phyloP scores from a whole-genome alignment of 371 early-diverging fungal genomes.

The Blakeslea trispora region DNA sequence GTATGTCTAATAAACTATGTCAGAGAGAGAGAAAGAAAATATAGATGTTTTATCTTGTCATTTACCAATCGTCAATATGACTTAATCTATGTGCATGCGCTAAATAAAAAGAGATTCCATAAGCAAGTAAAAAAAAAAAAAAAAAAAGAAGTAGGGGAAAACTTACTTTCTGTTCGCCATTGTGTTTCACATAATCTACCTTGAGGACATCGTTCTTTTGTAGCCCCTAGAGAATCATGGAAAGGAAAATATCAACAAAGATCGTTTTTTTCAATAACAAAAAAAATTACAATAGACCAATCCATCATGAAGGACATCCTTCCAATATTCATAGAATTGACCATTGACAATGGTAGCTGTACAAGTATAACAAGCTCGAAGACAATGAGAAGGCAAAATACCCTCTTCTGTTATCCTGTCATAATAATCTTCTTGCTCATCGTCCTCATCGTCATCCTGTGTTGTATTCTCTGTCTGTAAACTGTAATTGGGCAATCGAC shows the following conservation, averaged over 20 bases:
- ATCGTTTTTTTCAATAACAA: no score
- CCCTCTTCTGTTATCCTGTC: conserved; percentile 13
- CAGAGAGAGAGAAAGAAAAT: neutral
- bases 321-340: conserved; percentile 29
- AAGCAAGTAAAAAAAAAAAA: neutral
- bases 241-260: no score
- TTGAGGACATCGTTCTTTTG: conserved; percentile 19
- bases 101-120: neutral
- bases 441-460: neutral
- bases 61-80: conserved; percentile 12
- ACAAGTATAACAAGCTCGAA: conserved; percentile 32
- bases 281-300: neutral
- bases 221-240: no score
- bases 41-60: conserved; percentile 1
- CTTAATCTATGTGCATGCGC: conserved; percentile 23
- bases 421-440: no score
- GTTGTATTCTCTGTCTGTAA: neutral
- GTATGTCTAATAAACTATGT: neutral
- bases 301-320: conserved; percentile 1
- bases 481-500: conserved; percentile 1
- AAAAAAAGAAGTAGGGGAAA: no score
- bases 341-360: conserved; percentile 31
- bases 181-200: conserved; percentile 23
- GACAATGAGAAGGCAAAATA: conserved; percentile 18
- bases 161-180: conserved; percentile 25